Conservation (phyloP, 768 basidiomycete species). For the Goffeauzyma gilvescens region DNA sequence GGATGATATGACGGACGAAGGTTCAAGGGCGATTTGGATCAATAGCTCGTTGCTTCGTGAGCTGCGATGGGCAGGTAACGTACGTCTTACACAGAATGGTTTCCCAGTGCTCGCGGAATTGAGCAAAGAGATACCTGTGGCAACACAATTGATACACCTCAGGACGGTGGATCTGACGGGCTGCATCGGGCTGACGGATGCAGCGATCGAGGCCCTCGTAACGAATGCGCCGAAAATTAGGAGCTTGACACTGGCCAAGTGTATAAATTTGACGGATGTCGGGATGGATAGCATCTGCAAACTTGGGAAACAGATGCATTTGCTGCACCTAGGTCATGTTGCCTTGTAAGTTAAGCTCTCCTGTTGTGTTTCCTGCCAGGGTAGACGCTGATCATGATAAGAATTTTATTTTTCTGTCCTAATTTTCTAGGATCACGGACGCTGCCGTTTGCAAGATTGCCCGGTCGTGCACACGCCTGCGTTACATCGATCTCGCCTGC, state of each 20-base stretch:
- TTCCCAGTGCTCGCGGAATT: constrained; percentile 35
- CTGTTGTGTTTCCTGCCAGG: too few species aligned
- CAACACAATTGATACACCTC: constrained; percentile 31
- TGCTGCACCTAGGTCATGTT: constrained; percentile 86
- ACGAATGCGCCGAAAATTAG: constrained; percentile 64
- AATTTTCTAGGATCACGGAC: constrained; percentile 54
- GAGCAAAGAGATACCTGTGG: background rate
- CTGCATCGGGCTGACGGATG: constrained; percentile 59
- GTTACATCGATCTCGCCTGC: constrained; percentile 96
- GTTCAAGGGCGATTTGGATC: constrained; percentile 67
- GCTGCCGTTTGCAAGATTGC: constrained; percentile 65
- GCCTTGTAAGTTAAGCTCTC: constrained; percentile 25
- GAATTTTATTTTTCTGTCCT: constrained; percentile 14
- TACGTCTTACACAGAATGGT: constrained; percentile 61
- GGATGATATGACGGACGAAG: constrained; percentile 51
- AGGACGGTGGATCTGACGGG: constrained; percentile 85
- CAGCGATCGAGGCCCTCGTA: constrained; percentile 64
- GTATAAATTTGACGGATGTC: constrained; percentile 54
- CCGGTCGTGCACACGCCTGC: constrained; percentile 63
- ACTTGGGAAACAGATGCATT: constrained; percentile 81
- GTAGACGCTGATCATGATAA: too few species aligned
- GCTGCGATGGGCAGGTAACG: constrained; percentile 64
- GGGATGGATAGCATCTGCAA: constrained; percentile 64
- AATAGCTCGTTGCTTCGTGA: constrained; percentile 71
- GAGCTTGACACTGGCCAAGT: constrained; percentile 73